A percentile compares a stretch with the other conserved stretches of the same genome.
phyloP scores from a whole-genome alignment of 2,329 filamentous ascomycete species.

The Neonectria magnoliae region DNA sequence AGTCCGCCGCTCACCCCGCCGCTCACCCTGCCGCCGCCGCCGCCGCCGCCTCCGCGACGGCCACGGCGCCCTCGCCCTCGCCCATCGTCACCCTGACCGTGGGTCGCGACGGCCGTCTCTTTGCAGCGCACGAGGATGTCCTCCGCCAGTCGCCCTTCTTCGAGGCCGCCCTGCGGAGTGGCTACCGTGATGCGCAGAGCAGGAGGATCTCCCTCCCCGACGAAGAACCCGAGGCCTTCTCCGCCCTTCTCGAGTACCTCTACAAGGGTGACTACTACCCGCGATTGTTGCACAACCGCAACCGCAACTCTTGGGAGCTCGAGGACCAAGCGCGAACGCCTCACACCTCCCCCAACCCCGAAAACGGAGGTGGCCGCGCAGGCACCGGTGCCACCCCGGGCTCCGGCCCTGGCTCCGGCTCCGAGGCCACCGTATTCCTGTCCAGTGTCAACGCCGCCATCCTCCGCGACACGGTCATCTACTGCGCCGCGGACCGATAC shows the following conservation, averaged over 20 bases:
- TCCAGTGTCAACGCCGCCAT: constrained; percentile 78
- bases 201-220: constrained; percentile 78
- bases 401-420: constrained; percentile 52
- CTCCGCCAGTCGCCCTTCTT: constrained; percentile 89
- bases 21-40: neutral
- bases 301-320: constrained; percentile 87
- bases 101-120: constrained; percentile 85
- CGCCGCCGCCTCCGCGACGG: constrained; percentile 3
- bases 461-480: constrained; percentile 92
- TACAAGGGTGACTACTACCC: constrained; percentile 98
- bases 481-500: constrained; percentile 91
- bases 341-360: constrained; percentile 62
- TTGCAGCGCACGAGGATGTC: constrained; percentile 95
- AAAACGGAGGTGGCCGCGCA: constrained; percentile 57
- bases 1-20: constrained; percentile 15
- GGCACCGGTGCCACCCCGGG: constrained; percentile 56
- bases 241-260: constrained; percentile 92
- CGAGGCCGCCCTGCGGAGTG: constrained; percentile 73
- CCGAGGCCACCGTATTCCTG: constrained; percentile 72
- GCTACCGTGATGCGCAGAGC: constrained; percentile 79
- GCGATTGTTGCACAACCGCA: constrained; percentile 86
- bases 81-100: constrained; percentile 90
- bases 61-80: constrained; percentile 54
- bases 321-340: constrained; percentile 68
- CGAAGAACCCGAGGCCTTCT: constrained; percentile 92